Conservation (phyloP, 352 stramenopile species). For the Phytopythium litorale region DNA sequence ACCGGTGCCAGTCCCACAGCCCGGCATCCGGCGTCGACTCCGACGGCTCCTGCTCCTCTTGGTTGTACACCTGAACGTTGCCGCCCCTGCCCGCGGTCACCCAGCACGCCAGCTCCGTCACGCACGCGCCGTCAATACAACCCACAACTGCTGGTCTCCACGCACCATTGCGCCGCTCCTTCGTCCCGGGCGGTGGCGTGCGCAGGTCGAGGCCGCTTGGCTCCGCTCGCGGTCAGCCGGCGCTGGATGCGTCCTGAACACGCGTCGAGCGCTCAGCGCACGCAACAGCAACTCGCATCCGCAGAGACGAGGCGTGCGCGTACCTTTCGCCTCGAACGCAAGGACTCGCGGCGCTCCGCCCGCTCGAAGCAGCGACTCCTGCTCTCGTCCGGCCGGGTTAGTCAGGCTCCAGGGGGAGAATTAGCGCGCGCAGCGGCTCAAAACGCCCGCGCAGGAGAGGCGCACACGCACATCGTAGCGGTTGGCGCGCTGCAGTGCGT, state of each 20-base stretch:
- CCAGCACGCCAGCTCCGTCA: neutral
- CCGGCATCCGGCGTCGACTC: conserved; percentile 12
- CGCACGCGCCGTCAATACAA: neutral
- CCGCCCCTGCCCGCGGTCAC: conserved; percentile 30
- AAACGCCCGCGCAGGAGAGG: neutral
- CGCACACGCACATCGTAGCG: conserved; percentile 22
- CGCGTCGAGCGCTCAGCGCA: too few species aligned
- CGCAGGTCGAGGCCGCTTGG: conserved; percentile 14
- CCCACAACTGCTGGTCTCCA: neutral
- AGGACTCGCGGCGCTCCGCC: conserved; percentile 46
- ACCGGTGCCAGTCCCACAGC: conserved; percentile 61
- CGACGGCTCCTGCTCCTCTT: conserved; percentile 17
- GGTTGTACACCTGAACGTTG: conserved; percentile 64
- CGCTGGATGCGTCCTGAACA: conserved; percentile 35
- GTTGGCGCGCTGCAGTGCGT: conserved; percentile 40
- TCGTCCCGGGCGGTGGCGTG: conserved; percentile 16
- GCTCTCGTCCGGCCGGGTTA: neutral
- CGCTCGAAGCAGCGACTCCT: conserved; percentile 22
- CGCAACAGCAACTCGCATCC: too few species aligned
- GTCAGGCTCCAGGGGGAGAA: neutral
- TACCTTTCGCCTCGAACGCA: conserved; percentile 77
- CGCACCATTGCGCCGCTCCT: conserved; percentile 32
- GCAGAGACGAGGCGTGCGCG: neutral
- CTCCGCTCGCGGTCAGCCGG: conserved; percentile 14
- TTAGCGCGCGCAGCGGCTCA: neutral